Evolutionary conservation across 2,329 filamentous ascomycete species (phyloP).

Genomic region (Aureobasidium sp.): DNA sequence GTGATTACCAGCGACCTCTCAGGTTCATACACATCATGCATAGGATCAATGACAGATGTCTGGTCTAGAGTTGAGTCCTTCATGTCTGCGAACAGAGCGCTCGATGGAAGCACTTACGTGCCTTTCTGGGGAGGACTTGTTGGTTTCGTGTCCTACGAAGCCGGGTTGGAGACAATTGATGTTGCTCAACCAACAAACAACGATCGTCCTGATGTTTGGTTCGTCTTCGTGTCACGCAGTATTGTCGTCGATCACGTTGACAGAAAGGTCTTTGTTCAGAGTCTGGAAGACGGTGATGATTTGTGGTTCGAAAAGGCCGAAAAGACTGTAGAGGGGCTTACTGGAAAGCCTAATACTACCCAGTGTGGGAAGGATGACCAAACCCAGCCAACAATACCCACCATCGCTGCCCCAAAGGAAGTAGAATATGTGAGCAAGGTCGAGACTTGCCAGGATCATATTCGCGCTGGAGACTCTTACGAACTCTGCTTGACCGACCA

Average conservation of each 20-base stretch:
- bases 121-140: constrained; percentile 79
- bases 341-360: background rate
- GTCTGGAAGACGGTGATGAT: constrained; percentile 42
- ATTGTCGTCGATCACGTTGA: constrained; percentile 67
- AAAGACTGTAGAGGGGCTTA: background rate
- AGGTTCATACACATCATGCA: background rate
- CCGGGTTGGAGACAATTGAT: constrained; percentile 57
- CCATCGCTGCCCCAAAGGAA: constrained; percentile 21
- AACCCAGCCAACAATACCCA: background rate
- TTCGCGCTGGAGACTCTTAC: constrained; percentile 62
- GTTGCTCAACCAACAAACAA: constrained; percentile 35
- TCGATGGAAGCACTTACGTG: constrained; percentile 27
- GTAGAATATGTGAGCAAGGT: constrained; percentile 57
- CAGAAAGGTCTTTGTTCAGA: constrained; percentile 58
- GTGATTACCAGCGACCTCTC: constrained; percentile 4
- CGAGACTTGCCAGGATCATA: constrained; percentile 49
- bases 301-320: constrained; percentile 21
- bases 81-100: constrained; percentile 30
- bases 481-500: constrained; percentile 77
- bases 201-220: constrained; percentile 59
- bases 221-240: constrained; percentile 69
- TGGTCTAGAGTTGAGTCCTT: constrained; percentile 26
- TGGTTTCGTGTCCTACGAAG: constrained; percentile 78
- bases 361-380: too few species aligned
- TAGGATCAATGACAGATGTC: constrained; percentile 6